Percentiles rank a stretch among this genome's conserved stretches.
phyloP scores from a whole-genome alignment of 2,329 filamentous ascomycete genomes.

The Myriosclerotinia curreyana region DNA sequence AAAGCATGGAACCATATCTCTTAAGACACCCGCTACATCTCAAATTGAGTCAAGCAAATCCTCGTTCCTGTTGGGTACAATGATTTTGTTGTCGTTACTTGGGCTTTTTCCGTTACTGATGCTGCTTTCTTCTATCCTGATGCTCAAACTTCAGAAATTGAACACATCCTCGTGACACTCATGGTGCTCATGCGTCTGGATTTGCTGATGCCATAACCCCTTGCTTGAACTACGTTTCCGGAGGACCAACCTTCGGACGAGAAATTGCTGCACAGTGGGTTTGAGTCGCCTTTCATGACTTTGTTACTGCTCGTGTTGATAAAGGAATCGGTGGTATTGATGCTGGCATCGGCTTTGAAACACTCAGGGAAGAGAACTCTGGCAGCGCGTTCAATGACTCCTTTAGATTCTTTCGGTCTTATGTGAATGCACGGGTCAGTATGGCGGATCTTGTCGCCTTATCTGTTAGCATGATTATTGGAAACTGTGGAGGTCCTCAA shows the following conservation, averaged over 20 bases:
- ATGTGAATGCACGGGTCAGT: slow-evolving; percentile 21
- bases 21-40: no score
- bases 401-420: slow-evolving; percentile 16
- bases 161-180: slow-evolving; percentile 32
- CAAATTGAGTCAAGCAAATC: background rate
- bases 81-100: background rate
- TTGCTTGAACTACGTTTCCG: slow-evolving; percentile 51
- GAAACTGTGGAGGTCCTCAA: slow-evolving; percentile 16
- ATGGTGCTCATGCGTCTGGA: slow-evolving; percentile 28
- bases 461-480: background rate
- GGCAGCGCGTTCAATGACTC: slow-evolving; percentile 43
- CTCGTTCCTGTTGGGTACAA: no score
- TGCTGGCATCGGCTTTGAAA: slow-evolving; percentile 38
- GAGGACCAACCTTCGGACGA: slow-evolving; percentile 51
- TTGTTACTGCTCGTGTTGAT: slow-evolving; percentile 50
- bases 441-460: slow-evolving; percentile 30
- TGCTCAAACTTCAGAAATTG: slow-evolving; percentile 27
- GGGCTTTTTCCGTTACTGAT: background rate
- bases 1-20: no score
- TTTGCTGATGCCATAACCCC: slow-evolving; percentile 57
- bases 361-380: slow-evolving; percentile 43
- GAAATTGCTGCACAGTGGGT: slow-evolving; percentile 54
- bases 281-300: slow-evolving; percentile 59
- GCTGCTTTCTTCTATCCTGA: slow-evolving; percentile 30
- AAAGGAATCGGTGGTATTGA: slow-evolving; percentile 51